These are phyloP conservation scores for Parastagonospora nodorum DNA, from an alignment of 2,329 filamentous ascomycete genomes.

Conservation along the genomic window DNA sequence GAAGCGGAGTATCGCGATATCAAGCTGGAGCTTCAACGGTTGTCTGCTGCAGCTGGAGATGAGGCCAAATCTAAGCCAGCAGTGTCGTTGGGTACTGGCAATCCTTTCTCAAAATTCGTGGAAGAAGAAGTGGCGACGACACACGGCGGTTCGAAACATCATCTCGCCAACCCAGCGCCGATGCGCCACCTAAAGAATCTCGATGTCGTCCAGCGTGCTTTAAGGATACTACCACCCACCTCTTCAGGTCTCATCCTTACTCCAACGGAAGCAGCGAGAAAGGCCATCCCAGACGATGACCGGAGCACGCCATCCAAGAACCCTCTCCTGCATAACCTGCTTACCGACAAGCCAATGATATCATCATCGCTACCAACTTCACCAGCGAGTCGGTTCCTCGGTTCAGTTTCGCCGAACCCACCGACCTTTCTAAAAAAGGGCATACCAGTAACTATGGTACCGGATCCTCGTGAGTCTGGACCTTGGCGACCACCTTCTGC, in stretches of 20 bases:
- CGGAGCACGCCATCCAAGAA: slow-evolving; percentile 70
- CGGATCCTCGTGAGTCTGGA: slow-evolving; percentile 64
- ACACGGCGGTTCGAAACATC: slow-evolving; percentile 20
- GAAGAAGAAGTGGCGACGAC: slow-evolving; percentile 30
- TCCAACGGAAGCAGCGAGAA: slow-evolving; percentile 76
- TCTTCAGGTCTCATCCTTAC: slow-evolving; percentile 91
- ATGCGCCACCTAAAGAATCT: slow-evolving; percentile 71
- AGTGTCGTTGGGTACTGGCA: slow-evolving; percentile 40
- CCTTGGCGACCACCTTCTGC: slow-evolving; percentile 72
- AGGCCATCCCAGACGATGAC: slow-evolving; percentile 49
- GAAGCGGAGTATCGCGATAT: slow-evolving; percentile 84
- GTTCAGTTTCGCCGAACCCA: slow-evolving; percentile 49
- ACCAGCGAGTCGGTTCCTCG: slow-evolving; percentile 32
- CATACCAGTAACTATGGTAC: slow-evolving; percentile 84
- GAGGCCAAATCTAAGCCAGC: slow-evolving; percentile 7
- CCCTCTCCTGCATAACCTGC: slow-evolving; percentile 89
- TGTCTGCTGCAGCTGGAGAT: slow-evolving; percentile 15
- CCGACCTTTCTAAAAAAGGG: slow-evolving; percentile 90
- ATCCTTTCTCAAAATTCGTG: slow-evolving; percentile 53
- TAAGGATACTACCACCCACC: slow-evolving; percentile 78
- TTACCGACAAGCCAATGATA: slow-evolving; percentile 91
- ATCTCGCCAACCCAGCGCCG: slow-evolving; percentile 20
- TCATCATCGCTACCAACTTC: slow-evolving; percentile 83
- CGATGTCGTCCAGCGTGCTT: slow-evolving; percentile 68
- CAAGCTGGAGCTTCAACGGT: slow-evolving; percentile 61